Percentiles rank a stretch among this genome's conserved stretches.
phyloP scores from a whole-genome alignment of 805 yeast genomes.

The Wickerhamiella alocasiicola region DNA sequence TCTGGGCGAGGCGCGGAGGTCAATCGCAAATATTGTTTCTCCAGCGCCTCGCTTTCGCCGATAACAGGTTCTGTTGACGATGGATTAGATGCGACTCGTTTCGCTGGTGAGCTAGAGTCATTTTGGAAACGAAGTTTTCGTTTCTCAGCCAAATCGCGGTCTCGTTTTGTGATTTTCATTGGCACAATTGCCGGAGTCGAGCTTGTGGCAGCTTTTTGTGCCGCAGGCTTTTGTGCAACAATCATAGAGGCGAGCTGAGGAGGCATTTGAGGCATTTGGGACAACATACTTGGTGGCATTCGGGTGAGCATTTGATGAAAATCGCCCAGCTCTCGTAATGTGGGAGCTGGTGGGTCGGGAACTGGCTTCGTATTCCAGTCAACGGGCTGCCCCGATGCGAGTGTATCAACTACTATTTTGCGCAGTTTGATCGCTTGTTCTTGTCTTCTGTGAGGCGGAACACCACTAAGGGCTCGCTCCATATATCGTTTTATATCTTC shows the following conservation, averaged over 20 bases:
- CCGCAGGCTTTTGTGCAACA: too few relatives aligned
- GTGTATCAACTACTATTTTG: neutral
- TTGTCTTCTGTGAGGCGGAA: neutral
- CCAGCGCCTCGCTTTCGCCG: slow-evolving; percentile 56
- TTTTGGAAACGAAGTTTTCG: slow-evolving; percentile 5
- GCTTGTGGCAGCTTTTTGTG: too few relatives aligned
- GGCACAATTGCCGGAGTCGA: neutral
- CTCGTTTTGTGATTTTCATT: neutral
- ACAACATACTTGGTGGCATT: too few relatives aligned
- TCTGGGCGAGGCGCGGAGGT: slow-evolving; percentile 89
- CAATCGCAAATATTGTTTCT: slow-evolving; percentile 67
- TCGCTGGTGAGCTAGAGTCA: neutral
- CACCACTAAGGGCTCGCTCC: neutral
- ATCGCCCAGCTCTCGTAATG: too few relatives aligned
- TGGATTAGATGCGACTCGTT: neutral
- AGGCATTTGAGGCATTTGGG: too few relatives aligned
- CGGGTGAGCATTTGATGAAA: too few relatives aligned
- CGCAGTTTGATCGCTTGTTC: neutral
- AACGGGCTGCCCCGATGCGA: neutral
- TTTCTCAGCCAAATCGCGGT: neutral
- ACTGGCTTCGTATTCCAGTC: neutral
- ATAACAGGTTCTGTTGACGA: slow-evolving; percentile 30
- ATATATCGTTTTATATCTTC: slow-evolving; percentile 3
- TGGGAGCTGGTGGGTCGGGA: too few relatives aligned
- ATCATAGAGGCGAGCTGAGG: too few relatives aligned